Conservation (phyloP, 192 early-diverging fungal genomes). For the Gigaspora rosea region DNA sequence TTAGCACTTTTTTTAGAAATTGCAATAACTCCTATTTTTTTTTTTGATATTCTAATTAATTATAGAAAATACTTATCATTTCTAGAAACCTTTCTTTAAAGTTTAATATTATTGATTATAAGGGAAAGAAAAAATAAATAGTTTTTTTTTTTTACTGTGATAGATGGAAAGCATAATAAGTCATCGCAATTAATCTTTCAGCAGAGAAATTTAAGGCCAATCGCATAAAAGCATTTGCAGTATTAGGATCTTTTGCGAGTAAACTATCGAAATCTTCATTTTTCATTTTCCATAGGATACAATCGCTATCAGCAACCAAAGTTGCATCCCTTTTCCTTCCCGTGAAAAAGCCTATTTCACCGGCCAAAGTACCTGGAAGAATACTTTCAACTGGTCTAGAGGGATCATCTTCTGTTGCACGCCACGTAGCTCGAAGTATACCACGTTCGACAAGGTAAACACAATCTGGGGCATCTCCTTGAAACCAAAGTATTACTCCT, state of each 20-base stretch:
- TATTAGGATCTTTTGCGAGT: conserved; percentile 63
- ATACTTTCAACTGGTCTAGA: conserved; percentile 72
- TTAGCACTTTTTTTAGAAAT: no score
- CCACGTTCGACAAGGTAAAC: conserved; percentile 82
- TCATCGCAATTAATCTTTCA: conserved; percentile 51
- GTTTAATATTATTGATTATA: no score
- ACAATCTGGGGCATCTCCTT: conserved; percentile 57
- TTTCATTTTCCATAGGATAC: conserved; percentile 76
- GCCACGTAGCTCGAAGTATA: conserved; percentile 49
- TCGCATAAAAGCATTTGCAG: conserved; percentile 76
- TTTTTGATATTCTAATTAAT: no score
- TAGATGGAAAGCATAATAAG: conserved; percentile 43
- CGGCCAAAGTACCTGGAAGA: conserved; percentile 88
- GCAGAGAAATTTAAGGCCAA: conserved; percentile 75
- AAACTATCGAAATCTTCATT: conserved; percentile 66
- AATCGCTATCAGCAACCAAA: conserved; percentile 63
- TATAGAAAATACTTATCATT: no score
- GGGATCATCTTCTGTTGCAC: conserved; percentile 42
- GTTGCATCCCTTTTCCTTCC: conserved; percentile 55
- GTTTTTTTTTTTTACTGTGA: not conserved
- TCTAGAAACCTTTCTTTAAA: no score
- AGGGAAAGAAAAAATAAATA: no score
- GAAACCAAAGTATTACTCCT: conserved; percentile 67
- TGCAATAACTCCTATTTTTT: no score
- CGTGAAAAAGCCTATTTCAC: conserved; percentile 83